phyloP scores from a whole-genome alignment of 225 moss, liverwort and hornwort genomes.

The Physcomitrium patens region DNA sequence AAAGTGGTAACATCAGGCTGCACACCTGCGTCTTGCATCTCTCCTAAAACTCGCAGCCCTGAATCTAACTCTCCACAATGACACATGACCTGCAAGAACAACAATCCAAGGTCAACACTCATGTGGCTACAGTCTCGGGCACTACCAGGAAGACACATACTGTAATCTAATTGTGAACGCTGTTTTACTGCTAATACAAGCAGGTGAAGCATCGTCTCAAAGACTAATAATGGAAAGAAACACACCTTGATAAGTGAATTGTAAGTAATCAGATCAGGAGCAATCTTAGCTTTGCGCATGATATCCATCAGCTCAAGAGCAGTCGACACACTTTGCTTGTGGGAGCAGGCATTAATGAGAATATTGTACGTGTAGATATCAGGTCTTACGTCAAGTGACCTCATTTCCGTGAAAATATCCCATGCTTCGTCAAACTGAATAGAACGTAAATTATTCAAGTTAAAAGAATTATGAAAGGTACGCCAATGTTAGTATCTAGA shows the following conservation, averaged over 20 bases:
- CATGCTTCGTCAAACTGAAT: conserved; percentile 82
- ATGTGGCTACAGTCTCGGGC: not conserved
- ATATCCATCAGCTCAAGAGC: conserved; percentile 83
- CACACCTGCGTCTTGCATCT: conserved; percentile 71
- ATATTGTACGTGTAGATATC: conserved; percentile 91
- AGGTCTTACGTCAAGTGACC: conserved; percentile 64
- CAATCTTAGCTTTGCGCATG: conserved; percentile 77
- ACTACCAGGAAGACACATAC: not conserved
- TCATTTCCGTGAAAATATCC: conserved; percentile 82
- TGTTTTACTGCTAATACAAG: conserved; percentile 2
- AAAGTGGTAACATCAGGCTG: conserved; percentile 78
- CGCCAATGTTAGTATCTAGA: conserved; percentile 12
- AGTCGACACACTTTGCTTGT: conserved; percentile 57
- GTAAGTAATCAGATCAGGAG: conserved; percentile 79
- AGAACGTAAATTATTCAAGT: not conserved
- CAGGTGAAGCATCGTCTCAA: conserved; percentile 15
- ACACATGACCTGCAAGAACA: conserved; percentile 71
- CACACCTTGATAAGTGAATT: conserved; percentile 90
- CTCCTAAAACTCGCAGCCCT: conserved; percentile 65
- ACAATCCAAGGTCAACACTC: conserved; percentile 4
- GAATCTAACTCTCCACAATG: conserved; percentile 76
- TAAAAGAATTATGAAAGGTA: conserved; percentile 4
- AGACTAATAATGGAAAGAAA: conserved; percentile 17
- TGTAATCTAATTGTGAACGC: not conserved
- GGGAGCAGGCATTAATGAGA: conserved; percentile 83